Base-by-base conservation (phyloP, 345 rosid species). In the Citrus glauca region DNA sequence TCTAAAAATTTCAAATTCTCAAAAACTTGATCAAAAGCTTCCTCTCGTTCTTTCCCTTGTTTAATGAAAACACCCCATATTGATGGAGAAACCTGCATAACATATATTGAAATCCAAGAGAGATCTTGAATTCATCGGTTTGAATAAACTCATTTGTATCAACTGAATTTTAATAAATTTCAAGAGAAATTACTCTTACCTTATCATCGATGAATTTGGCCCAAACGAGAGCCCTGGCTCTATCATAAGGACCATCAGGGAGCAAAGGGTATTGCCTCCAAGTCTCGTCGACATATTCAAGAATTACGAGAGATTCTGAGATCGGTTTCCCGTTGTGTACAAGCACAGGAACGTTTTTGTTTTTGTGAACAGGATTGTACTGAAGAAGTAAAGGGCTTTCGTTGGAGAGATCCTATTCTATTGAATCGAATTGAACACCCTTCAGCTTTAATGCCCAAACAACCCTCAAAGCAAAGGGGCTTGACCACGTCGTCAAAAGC, bases 401-500 rank as follows among this genome's bases (percentile, higher is more conserved):
- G 77, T 78, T 75, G 77, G 63, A 48, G 40, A 85, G 77, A 66
- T 82, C 82, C 76, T 85, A 86, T 50, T 82, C 86, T 3, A 78
- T 48, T 13, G 82, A 30, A 8, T 80, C 82, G 73, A 72, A 75
- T 1, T 63, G 45, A 67, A 85, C 66, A 28, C 79, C 84, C 62
- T 78, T 85, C 33, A 75, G 77, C 53, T 85, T 75, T 73, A 82
- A 4, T 65, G 82, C 88, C 88, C 85, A 82, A 4, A 80, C 82
- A 10, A 76, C 20, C 37, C 88, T 78, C 4, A 78, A 16, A 13
- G 77, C 81, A 53, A 38, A 85, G 8, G 42, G 81, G 42, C 79
- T 82, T 55, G 84, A 80, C 88, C 82, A 82, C 78, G 85, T 72
- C 72, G 76, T 82, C 22, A 85, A 68, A 56, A 82, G 84, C 82